These are phyloP conservation scores for Eruca vesicaria DNA, from an alignment of 441 rosid genomes.

Conservation along the genomic window DNA sequence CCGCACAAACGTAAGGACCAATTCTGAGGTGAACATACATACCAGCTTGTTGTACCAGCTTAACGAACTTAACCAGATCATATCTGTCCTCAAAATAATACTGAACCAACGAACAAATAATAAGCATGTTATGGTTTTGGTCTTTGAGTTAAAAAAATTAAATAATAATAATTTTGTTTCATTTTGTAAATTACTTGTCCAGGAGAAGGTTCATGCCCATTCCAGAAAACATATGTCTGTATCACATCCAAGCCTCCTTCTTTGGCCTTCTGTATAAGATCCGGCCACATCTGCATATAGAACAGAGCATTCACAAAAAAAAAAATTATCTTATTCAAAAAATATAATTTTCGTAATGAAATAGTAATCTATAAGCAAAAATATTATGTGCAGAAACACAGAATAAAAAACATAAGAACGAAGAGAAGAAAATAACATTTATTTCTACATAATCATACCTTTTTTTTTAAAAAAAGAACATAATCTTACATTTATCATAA, in stretches of 20 bases:
- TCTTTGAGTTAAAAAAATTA: neutral
- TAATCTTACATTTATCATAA: neutral
- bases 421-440: neutral
- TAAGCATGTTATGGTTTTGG: neutral
- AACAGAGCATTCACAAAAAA: slow-evolving; percentile 11
- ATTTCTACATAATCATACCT: neutral
- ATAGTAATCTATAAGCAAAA: slow-evolving; percentile 9
- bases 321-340: neutral
- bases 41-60: slow-evolving; percentile 62
- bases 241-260: slow-evolving; percentile 71
- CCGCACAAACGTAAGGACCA: slow-evolving; percentile 63
- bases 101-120: slow-evolving; percentile 23
- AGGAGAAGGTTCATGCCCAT: slow-evolving; percentile 70
- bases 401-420: neutral
- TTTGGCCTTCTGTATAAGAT: slow-evolving; percentile 63
- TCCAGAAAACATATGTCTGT: slow-evolving; percentile 71
- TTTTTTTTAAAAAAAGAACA: no score
- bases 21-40: slow-evolving; percentile 64
- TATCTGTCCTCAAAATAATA: slow-evolving; percentile 60
- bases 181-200: slow-evolving; percentile 43
- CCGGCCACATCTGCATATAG: slow-evolving; percentile 71
- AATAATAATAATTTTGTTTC: neutral
- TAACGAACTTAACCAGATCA: slow-evolving; percentile 58
- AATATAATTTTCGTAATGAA: neutral
- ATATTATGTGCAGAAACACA: slow-evolving; percentile 1